Evolutionary conservation across 2,329 filamentous ascomycete species (phyloP).

Genomic region (Fusarium sp.): DNA sequence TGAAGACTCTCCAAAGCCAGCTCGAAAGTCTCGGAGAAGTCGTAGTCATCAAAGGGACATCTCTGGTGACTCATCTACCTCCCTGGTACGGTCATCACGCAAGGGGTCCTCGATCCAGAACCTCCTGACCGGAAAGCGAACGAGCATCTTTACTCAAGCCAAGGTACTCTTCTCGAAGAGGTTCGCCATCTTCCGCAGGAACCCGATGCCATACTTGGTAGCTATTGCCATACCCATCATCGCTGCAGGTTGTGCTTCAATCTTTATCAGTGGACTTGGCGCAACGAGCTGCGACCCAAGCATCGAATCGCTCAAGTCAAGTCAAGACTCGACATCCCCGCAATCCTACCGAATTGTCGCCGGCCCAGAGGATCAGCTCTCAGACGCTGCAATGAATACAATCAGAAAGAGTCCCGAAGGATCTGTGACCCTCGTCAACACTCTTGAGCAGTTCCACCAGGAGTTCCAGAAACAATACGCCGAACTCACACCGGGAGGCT

Average conservation of each 20-base stretch:
- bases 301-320: neutral
- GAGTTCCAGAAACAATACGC: conserved; percentile 56
- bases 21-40: neutral
- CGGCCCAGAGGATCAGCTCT: neutral
- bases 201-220: neutral
- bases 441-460: neutral
- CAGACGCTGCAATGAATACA: neutral
- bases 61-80: conserved; percentile 3
- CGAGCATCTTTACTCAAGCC: neutral
- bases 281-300: neutral
- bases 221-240: neutral
- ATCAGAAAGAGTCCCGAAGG: neutral
- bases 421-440: neutral
- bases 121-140: neutral
- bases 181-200: neutral
- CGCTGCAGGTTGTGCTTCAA: conserved; percentile 1
- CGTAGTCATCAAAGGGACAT: neutral
- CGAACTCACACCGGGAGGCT: neutral
- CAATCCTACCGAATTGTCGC: neutral
- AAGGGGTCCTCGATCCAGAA: neutral
- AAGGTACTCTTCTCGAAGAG: conserved; percentile 3
- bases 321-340: neutral
- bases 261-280: neutral
- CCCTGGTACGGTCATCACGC: neutral
- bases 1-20: neutral